Conservation (phyloP, 2,329 filamentous ascomycete genomes). For the Xylaria sp. region DNA sequence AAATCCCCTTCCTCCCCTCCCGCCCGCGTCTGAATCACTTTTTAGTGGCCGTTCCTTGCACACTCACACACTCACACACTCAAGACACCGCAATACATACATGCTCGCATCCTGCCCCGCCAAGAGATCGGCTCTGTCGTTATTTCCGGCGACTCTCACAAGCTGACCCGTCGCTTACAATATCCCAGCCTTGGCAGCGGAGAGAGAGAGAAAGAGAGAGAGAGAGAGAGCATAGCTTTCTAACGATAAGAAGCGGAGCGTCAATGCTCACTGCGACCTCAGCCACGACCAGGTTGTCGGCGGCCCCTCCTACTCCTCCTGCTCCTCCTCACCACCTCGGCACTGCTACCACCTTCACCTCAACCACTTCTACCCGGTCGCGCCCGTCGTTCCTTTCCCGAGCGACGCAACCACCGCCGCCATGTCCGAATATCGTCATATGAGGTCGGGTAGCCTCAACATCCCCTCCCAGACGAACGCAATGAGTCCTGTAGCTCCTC, state of each 20-base stretch:
- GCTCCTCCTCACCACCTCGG: background rate
- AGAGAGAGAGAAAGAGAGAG: slow-evolving; percentile 12
- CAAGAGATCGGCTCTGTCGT: background rate
- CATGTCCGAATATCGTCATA: slow-evolving; percentile 59
- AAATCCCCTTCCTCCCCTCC: background rate
- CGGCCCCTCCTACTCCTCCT: slow-evolving; percentile 22
- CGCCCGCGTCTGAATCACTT: too few species aligned
- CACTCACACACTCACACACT: background rate
- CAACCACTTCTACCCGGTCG: slow-evolving; percentile 7
- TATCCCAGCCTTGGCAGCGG: slow-evolving; percentile 5
- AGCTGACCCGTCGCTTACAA: background rate
- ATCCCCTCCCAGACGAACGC: slow-evolving; percentile 44
- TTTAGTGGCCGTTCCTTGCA: too few species aligned
- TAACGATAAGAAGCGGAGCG: slow-evolving; percentile 21
- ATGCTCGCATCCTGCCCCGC: background rate
- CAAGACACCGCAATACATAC: too few species aligned
- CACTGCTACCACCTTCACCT: slow-evolving; percentile 6
- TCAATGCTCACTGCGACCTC: slow-evolving; percentile 25
- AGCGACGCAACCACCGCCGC: background rate
- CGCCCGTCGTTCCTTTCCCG: background rate
- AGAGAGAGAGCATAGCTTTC: background rate
- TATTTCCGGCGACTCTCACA: background rate
- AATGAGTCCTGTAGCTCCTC: slow-evolving; percentile 42
- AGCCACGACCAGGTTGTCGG: slow-evolving; percentile 23
- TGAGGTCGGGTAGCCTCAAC: slow-evolving; percentile 61